A percentile compares a stretch with the other conserved stretches of the same genome.
Evolutionary conservation across 2,329 filamentous ascomycete genomes (phyloP).

Genomic region (Bimuria novae-zelandiae): DNA sequence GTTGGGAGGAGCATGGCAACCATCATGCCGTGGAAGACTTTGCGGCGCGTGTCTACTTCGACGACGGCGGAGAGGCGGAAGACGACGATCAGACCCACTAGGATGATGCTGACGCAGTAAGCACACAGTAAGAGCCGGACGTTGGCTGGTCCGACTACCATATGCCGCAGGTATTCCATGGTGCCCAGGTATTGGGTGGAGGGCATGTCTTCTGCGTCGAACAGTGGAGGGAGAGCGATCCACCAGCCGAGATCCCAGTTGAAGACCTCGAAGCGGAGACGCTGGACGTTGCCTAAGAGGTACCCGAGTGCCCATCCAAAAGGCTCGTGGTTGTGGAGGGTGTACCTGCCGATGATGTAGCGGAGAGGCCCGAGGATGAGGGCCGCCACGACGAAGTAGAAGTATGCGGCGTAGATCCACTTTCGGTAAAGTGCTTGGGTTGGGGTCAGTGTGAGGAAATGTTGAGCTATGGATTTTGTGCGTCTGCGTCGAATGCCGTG

Average conservation of each 20-base stretch:
- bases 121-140: slow-evolving; percentile 75
- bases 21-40: slow-evolving; percentile 99
- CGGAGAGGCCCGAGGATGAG: slow-evolving; percentile 75
- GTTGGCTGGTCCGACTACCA: slow-evolving; percentile 74
- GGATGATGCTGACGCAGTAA: slow-evolving; percentile 75
- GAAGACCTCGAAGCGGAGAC: slow-evolving; percentile 73
- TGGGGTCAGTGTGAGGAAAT: slow-evolving; percentile 80
- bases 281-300: slow-evolving; percentile 76
- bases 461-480: slow-evolving; percentile 52
- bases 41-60: slow-evolving; percentile 93
- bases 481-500: slow-evolving; percentile 33
- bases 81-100: slow-evolving; percentile 73
- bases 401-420: slow-evolving; percentile 80
- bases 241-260: slow-evolving; percentile 71
- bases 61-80: slow-evolving; percentile 74
- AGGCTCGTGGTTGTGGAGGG: slow-evolving; percentile 75
- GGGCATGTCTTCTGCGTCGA: slow-evolving; percentile 24
- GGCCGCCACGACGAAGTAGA: slow-evolving; percentile 69
- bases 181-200: slow-evolving; percentile 19
- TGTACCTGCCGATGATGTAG: slow-evolving; percentile 67
- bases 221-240: slow-evolving; percentile 69
- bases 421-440: slow-evolving; percentile 76
- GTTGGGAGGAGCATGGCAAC: slow-evolving; percentile 91
- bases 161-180: slow-evolving; percentile 67
- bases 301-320: slow-evolving; percentile 94